Conservation (phyloP, 768 basidiomycete species). For the Lentinula lateritia region DNA sequence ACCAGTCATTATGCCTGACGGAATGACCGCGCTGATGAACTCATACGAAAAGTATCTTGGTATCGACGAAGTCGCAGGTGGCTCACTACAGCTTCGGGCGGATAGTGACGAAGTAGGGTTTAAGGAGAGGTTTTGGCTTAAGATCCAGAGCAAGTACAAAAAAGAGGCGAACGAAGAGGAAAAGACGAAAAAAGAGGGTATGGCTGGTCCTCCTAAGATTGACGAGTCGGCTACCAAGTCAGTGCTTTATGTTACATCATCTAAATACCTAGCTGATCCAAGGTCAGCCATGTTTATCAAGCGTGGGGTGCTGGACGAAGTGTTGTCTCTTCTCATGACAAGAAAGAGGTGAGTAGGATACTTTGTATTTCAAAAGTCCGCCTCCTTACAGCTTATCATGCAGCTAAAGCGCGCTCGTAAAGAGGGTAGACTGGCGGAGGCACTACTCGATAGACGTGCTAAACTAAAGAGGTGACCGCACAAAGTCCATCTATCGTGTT, state of each 20-base stretch:
- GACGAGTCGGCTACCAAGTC: slow-evolving; percentile 77
- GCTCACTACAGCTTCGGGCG: slow-evolving; percentile 68
- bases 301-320: slow-evolving; percentile 81
- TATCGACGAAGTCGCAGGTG: slow-evolving; percentile 85
- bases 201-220: slow-evolving; percentile 39
- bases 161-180: slow-evolving; percentile 78
- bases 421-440: slow-evolving; percentile 77
- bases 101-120: slow-evolving; percentile 87
- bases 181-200: slow-evolving; percentile 62
- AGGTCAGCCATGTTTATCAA: slow-evolving; percentile 61
- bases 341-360: slow-evolving; percentile 52
- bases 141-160: slow-evolving; percentile 87
- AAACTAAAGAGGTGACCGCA: slow-evolving; percentile 72
- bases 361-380: neutral
- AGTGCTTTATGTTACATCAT: slow-evolving; percentile 20
- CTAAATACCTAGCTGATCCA: slow-evolving; percentile 5
- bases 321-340: slow-evolving; percentile 65
- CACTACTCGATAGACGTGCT: slow-evolving; percentile 69
- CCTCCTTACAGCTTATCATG: slow-evolving; percentile 5
- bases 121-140: slow-evolving; percentile 81
- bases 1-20: slow-evolving; percentile 69
- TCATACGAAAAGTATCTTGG: slow-evolving; percentile 85
- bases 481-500: neutral
- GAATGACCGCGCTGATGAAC: slow-evolving; percentile 85
- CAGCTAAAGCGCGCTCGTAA: slow-evolving; percentile 76